Base-by-base conservation (phyloP, 2,329 filamentous ascomycete species). In the Coniochaeta sp. region DNA sequence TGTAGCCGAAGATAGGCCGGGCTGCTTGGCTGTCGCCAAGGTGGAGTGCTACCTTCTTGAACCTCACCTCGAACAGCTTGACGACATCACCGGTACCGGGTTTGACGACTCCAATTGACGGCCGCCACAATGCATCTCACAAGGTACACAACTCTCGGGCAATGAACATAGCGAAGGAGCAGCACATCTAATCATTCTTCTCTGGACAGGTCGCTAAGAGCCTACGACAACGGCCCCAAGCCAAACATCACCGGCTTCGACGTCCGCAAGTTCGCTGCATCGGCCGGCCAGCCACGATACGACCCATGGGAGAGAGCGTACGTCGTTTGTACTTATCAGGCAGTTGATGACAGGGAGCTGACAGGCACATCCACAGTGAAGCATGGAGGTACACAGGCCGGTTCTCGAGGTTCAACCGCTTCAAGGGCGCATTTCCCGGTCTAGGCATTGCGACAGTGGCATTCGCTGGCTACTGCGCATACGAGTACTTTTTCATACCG, bases 211-310 rank as follows among this genome's bases (percentile, higher is more conserved):
- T 76, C 84, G 74, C 77, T 81, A 71, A 78, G 79, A 70, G 77
- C 80, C 71, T 70, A 55, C 50, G 26, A 58, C 34, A 73, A 78
- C 71, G 76, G 77, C 71, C 74, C 76, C 68, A 82, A 83, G 79
- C 81, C 85, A 72, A 92, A 91, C 82, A 85, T 96, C 76, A 97
- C 93, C 70, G 93, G 93, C 78, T 98, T 98, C 83, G 89, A 95
- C 79, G 83, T 91, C 70, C 86, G 85, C 73, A 89, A 90, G 76
- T 88, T 93, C 76, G 89, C 86, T 72, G 85, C 84, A 64, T 82
- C 92, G 54, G 80, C 90, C 67, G 85, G 85, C 65, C 82, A 77
- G 65, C 79, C 80, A 61, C 76, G 78, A 73, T 85, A 87, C 74
- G 86, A 89, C 66, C 86, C 86, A 56, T 89, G 86, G 86, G 84